A percentile compares a stretch with the other conserved stretches of the same genome.
phyloP scores from a whole-genome alignment of 371 early-diverging fungal species.

The Rhizomucor pusillus region DNA sequence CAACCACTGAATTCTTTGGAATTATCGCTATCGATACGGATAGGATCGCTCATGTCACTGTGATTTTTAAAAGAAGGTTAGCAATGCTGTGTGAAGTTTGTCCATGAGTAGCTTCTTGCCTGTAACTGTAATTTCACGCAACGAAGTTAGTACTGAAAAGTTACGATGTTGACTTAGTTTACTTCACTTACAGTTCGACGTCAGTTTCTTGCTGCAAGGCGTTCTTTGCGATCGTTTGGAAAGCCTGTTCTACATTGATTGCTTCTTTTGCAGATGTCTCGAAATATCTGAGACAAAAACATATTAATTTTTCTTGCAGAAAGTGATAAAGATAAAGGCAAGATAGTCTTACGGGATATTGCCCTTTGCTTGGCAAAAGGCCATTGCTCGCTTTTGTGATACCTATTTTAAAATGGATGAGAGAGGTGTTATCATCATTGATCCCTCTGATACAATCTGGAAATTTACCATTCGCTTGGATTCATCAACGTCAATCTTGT shows the following conservation, averaged over 20 bases:
- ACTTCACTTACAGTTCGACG: constrained; percentile 66
- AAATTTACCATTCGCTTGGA: constrained; percentile 78
- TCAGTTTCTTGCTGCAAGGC: constrained; percentile 92
- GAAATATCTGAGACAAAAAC: constrained; percentile 64
- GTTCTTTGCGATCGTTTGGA: constrained; percentile 92
- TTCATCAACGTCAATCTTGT: constrained; percentile 97
- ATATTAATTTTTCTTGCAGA: too few relatives aligned
- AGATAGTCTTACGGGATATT: constrained; percentile 67
- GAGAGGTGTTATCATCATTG: constrained; percentile 5
- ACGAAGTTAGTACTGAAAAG: too few relatives aligned
- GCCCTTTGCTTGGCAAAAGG: constrained; percentile 95
- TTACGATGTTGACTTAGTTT: too few relatives aligned
- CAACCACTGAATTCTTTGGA: constrained; percentile 58
- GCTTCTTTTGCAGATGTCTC: constrained; percentile 96
- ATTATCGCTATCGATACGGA: constrained; percentile 81
- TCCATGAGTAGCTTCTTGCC: neutral
- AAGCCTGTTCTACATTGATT: constrained; percentile 95
- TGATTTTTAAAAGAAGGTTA: constrained; percentile 12
- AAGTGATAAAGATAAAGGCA: constrained; percentile 11
- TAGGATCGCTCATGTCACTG: constrained; percentile 93
- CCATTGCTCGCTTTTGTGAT: constrained; percentile 89
- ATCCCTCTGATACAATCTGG: neutral
- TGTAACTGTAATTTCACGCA: neutral
- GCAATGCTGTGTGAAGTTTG: neutral
- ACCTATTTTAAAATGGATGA: constrained; percentile 87